These are phyloP conservation scores for Trichoderma breve DNA, from an alignment of 2,329 filamentous ascomycete species.

Conservation along the genomic window DNA sequence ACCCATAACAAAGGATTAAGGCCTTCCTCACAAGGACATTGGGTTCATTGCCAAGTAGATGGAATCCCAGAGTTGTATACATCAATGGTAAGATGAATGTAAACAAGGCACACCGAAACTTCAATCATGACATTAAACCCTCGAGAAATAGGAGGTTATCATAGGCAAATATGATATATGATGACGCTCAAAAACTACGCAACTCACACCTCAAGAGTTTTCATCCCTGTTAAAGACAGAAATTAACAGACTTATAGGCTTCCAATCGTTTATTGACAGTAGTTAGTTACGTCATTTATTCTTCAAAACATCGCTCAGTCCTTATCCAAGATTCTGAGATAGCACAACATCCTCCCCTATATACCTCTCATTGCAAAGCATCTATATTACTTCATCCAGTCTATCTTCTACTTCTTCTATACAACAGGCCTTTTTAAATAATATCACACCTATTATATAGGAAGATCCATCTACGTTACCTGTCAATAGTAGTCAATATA, in stretches of 20 bases:
- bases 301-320: background rate
- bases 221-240: background rate
- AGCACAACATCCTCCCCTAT: background rate
- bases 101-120: background rate
- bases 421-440: background rate
- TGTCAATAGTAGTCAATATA: background rate
- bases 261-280: background rate
- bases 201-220: background rate
- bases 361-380: background rate
- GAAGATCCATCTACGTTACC: background rate
- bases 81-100: background rate
- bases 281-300: background rate
- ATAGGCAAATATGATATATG: background rate
- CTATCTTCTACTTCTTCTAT: background rate
- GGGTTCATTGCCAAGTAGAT: background rate
- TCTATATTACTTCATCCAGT: background rate
- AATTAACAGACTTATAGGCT: background rate
- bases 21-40: background rate
- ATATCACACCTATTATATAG: background rate
- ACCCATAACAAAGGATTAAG: accelerated
- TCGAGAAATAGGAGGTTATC: background rate
- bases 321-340: background rate
- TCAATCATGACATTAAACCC: background rate
- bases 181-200: background rate
- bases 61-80: accelerated